phyloP scores from a whole-genome alignment of 2,329 filamentous ascomycete genomes.

The Raffaelea deltoideospora region DNA sequence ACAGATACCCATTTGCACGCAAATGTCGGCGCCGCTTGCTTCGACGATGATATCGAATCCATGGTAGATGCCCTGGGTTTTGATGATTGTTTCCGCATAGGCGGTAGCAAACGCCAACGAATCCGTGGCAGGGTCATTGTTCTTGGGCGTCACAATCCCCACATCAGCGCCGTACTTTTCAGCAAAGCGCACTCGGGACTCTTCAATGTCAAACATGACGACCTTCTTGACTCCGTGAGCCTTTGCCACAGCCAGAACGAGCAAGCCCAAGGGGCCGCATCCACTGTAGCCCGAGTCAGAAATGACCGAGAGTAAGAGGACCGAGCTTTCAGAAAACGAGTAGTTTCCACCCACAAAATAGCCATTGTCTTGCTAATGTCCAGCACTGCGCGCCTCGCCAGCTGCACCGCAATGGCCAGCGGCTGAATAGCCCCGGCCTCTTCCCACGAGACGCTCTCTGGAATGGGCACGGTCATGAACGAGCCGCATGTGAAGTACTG shows the following conservation, averaged over 20 bases:
- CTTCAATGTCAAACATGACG: constrained; percentile 16
- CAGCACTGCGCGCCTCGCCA: constrained; percentile 31
- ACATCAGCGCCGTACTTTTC: constrained; percentile 11
- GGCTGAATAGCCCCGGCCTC: constrained; percentile 54
- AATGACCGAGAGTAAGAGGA: not conserved
- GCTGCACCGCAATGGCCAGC: constrained; percentile 46
- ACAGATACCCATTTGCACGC: constrained; percentile 12
- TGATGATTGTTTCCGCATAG: constrained; percentile 5
- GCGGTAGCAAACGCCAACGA: not conserved
- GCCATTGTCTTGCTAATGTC: constrained; percentile 12
- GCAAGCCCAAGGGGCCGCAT: constrained; percentile 14
- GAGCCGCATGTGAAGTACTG: constrained; percentile 36
- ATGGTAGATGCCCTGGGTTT: constrained; percentile 6
- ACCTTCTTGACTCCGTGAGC: constrained; percentile 14
- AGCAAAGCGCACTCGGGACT: constrained; percentile 12
- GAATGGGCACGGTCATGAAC: constrained; percentile 52
- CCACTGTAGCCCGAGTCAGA: constrained; percentile 8
- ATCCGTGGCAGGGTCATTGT: constrained; percentile 5
- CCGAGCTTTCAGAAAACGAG: not conserved
- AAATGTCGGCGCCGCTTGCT: constrained; percentile 12
- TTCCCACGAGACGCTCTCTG: constrained; percentile 40
- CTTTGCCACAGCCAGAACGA: constrained; percentile 13
- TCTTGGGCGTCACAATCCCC: constrained; percentile 9
- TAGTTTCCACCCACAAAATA: constrained; percentile 14
- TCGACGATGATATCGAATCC: constrained; percentile 13